Percentiles rank a stretch among this genome's conserved stretches.
Conservation (phyloP, 352 stramenopile genomes). For the Phytophthora lateralis region DNA sequence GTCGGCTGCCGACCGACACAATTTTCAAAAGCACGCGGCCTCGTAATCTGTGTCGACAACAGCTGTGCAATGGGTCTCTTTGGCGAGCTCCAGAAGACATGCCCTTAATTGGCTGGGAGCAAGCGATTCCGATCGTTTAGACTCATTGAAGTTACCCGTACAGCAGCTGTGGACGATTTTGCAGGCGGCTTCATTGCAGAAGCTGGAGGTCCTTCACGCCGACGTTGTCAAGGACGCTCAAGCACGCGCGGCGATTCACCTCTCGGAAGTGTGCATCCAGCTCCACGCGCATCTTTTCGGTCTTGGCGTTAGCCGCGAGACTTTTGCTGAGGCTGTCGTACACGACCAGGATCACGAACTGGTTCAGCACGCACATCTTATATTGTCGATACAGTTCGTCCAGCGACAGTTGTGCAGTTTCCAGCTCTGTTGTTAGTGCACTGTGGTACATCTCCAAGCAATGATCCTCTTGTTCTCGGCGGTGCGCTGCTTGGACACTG, state of each 20-base stretch:
- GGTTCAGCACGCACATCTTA: conserved; percentile 73
- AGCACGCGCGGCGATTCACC: conserved; percentile 69
- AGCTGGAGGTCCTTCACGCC: conserved; percentile 34
- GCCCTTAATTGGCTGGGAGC: neutral
- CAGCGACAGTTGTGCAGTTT: conserved; percentile 30
- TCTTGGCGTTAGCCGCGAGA: conserved; percentile 74
- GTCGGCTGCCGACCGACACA: conserved; percentile 5
- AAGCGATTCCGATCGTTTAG: no score
- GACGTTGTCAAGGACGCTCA: conserved; percentile 69
- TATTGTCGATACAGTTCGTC: conserved; percentile 61
- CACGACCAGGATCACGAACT: conserved; percentile 84
- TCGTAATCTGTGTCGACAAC: conserved; percentile 3
- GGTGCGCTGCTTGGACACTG: conserved; percentile 58
- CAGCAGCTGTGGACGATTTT: neutral
- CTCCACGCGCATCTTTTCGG: conserved; percentile 59
- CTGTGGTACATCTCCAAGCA: conserved; percentile 55
- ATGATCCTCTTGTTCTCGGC: conserved; percentile 39
- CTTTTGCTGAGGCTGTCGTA: conserved; percentile 83
- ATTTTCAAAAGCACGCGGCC: neutral
- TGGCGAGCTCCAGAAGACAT: neutral
- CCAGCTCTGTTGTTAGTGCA: conserved; percentile 28
- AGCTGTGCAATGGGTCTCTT: neutral
- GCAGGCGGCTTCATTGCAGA: conserved; percentile 19
- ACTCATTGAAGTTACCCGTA: conserved; percentile 17
- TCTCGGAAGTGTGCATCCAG: conserved; percentile 72